Evolutionary conservation across 2,329 filamentous ascomycete genomes (phyloP).

Genomic region (Hypoxylon sp.): DNA sequence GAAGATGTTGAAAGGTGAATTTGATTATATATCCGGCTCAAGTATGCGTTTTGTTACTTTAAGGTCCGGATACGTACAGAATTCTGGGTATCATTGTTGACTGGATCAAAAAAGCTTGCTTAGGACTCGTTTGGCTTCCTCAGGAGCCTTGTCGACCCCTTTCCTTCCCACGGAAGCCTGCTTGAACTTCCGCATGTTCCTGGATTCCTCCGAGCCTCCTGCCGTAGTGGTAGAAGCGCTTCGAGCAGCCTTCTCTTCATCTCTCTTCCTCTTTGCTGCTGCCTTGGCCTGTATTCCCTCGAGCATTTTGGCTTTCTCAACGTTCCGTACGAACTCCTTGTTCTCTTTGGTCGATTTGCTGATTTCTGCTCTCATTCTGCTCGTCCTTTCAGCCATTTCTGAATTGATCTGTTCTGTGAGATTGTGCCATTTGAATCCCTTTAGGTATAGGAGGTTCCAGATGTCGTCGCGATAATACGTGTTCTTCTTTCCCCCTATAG

Average conservation of each 20-base stretch:
- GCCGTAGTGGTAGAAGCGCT: not conserved
- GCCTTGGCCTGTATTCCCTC: constrained; percentile 78
- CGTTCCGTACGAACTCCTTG: constrained; percentile 83
- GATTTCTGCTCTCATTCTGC: constrained; percentile 83
- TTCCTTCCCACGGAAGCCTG: constrained; percentile 52
- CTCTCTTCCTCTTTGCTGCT: constrained; percentile 61
- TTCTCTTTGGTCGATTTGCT: constrained; percentile 82
- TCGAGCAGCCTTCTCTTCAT: constrained; percentile 36
- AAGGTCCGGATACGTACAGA: not conserved
- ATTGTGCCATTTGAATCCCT: constrained; percentile 84
- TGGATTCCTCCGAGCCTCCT: constrained; percentile 25
- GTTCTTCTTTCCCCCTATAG: constrained; percentile 87
- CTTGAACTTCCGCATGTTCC: constrained; percentile 50
- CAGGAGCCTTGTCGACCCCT: constrained; percentile 48
- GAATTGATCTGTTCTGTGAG: constrained; percentile 83
- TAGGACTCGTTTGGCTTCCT: constrained; percentile 52
- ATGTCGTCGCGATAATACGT: constrained; percentile 88
- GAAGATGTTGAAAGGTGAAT: not conserved
- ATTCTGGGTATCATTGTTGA: constrained; percentile 50
- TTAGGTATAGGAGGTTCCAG: constrained; percentile 86
- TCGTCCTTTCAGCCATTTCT: constrained; percentile 84
- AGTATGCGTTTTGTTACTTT: constrained; percentile 7
- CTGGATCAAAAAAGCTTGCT: constrained; percentile 52
- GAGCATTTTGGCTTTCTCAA: constrained; percentile 84
- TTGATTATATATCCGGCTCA: not conserved